A percentile compares a stretch with the other conserved stretches of the same genome.
Evolutionary conservation across 2,329 filamentous ascomycete genomes (phyloP).

Genomic region (Endoconidiophora polonica): DNA sequence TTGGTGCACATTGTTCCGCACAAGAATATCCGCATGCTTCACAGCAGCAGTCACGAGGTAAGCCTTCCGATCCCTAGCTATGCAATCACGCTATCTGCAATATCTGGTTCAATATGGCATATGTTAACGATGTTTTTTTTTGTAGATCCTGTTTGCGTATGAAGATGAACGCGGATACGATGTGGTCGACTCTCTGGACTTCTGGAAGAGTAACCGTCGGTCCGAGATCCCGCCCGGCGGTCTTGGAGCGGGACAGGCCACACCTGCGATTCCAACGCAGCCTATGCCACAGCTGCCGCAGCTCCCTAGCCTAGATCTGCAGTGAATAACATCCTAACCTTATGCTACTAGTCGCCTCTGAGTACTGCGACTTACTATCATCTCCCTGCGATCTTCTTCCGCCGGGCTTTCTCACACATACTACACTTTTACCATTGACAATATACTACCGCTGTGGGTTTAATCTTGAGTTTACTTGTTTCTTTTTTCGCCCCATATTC

Average conservation of each 20-base stretch:
- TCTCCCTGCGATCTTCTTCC: no score
- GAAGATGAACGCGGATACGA: conserved; percentile 92
- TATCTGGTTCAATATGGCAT: not conserved
- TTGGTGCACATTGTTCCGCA: conserved; percentile 92
- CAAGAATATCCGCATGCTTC: conserved; percentile 93
- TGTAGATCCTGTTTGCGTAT: conserved; percentile 87
- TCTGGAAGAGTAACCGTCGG: conserved; percentile 60
- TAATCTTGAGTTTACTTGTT: not conserved
- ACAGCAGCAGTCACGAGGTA: conserved; percentile 93
- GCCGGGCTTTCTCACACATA: no score
- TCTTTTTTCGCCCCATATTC: not conserved
- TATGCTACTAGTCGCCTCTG: no score
- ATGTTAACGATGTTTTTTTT: not conserved
- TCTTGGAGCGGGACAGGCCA: conserved; percentile 1
- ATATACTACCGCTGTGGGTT: no score
- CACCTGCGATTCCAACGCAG: conserved; percentile 1
- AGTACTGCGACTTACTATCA: no score
- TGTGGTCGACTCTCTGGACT: conserved; percentile 86
- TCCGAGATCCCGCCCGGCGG: conserved; percentile 22
- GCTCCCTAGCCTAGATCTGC: conserved; percentile 10
- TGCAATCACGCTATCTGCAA: no score
- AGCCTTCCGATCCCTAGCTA: not conserved
- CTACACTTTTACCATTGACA: no score
- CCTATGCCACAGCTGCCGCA: conserved; percentile 5
- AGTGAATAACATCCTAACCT: not conserved